phyloP scores from a whole-genome alignment of 495 filamentous ascomycete genomes.

The Trypethelium eluteriae region DNA sequence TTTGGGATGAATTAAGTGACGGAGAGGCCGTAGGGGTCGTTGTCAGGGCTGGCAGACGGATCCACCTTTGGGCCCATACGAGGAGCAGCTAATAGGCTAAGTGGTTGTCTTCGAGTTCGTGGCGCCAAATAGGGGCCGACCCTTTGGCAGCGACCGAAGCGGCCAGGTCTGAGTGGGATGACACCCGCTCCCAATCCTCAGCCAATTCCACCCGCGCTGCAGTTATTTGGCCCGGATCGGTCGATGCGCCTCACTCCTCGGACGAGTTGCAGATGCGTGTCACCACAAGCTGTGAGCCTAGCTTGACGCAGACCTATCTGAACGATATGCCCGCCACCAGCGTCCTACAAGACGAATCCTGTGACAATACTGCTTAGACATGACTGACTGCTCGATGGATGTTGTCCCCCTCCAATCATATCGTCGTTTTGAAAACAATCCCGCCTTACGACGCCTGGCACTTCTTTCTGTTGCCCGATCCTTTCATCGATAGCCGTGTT shows the following conservation, averaged over 20 bases:
- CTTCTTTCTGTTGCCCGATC: not conserved
- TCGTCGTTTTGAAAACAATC: conserved; percentile 2
- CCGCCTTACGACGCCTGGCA: not conserved
- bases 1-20: not conserved
- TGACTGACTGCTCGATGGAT: not conserved
- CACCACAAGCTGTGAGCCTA: not conserved
- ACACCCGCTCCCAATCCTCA: too few species aligned
- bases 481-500: conserved; percentile 10
- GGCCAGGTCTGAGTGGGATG: not conserved
- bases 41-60: not conserved
- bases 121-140: not conserved
- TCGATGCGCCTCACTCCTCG: not conserved
- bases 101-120: not conserved
- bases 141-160: not conserved
- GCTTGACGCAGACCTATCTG: not conserved
- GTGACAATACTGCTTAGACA: not conserved
- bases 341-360: conserved; percentile 1
- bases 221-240: not conserved
- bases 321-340: not conserved
- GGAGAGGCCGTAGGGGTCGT: not conserved
- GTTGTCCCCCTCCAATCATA: not conserved
- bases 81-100: not conserved
- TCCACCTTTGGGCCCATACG: not conserved
- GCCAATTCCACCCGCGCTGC: not conserved
- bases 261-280: not conserved